Conservation (phyloP, 129 eudicot genomes). For the Erigeron canadensis region DNA sequence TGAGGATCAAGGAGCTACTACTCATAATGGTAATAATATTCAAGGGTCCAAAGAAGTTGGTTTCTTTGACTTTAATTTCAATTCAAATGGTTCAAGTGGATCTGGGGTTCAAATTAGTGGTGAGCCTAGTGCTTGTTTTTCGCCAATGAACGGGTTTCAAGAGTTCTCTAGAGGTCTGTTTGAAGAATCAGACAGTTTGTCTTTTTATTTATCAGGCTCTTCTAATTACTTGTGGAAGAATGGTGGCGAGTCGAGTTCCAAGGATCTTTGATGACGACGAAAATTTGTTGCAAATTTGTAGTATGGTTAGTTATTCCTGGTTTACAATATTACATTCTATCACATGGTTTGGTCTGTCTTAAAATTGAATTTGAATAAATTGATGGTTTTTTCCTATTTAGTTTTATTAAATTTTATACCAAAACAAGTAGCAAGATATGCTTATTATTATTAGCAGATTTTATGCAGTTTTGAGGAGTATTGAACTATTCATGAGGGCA, state of each 20-base stretch:
- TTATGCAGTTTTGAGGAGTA: too few species aligned
- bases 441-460: background rate
- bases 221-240: slow-evolving; percentile 48
- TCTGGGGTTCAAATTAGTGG: slow-evolving; percentile 28
- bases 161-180: slow-evolving; percentile 72
- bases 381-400: background rate
- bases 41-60: slow-evolving; percentile 48
- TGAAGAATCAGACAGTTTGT: slow-evolving; percentile 67
- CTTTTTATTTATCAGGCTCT: slow-evolving; percentile 56
- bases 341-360: slow-evolving; percentile 3
- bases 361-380: slow-evolving; percentile 23
- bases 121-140: slow-evolving; percentile 53
- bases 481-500: too few species aligned
- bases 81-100: slow-evolving; percentile 46
- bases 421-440: background rate
- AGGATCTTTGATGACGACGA: slow-evolving; percentile 40
- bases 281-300: background rate
- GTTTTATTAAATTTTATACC: background rate
- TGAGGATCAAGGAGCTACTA: slow-evolving; percentile 41
- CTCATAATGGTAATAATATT: slow-evolving; percentile 21
- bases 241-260: slow-evolving; percentile 52
- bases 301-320: slow-evolving; percentile 20
- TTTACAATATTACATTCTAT: slow-evolving; percentile 19
- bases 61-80: slow-evolving; percentile 44
- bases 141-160: slow-evolving; percentile 61